Base-by-base conservation (phyloP, 805 yeast species). In the Candida khao-thaluensis region DNA sequence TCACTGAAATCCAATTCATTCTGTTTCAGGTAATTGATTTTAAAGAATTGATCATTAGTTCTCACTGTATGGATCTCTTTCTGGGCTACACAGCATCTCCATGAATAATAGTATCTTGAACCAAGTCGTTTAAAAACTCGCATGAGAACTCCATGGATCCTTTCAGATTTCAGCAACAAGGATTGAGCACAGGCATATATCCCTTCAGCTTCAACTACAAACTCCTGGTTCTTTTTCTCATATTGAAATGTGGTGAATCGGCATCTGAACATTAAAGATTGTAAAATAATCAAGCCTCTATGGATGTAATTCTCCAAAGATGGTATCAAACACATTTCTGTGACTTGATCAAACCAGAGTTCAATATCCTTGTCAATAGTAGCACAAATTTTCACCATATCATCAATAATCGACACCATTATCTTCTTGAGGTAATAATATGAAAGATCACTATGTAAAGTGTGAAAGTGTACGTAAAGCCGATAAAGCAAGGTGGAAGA, bases 71-170 rank as follows among this genome's bases (percentile, higher is more conserved):
- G n/a, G 12, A 31, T 31, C 9, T 11, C 14, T 31, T 14, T 31
- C 9, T 31, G 35, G 11, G 35, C 35, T 9, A 31, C 27, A 22
- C 35, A 31, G 12, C 17, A 21, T 59, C 84, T 73, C 79, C 82
- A 79, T 2, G 88, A 83, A 52, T 80, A 81, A 42, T 77, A 79
- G 52, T 80, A 82, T 47, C 78, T 69, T 16, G 62, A 65, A 15
- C 85, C 76, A 21, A 83, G 58, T 25, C 67, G 65, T 14, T 31
- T 17, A 14, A 31, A 16, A 15, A 16, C 4, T 14, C 35, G 27
- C n/a, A 31, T 15, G 10, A 30, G 6, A 3, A 10, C 12, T 30
- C 25, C 34, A 30, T 17, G 18, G 3, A 30, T 6, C 11, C 11
- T 30, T 10, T 30, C 25, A 5, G 25, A 9, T 10, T 5, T 25